Percentiles rank a stretch among this genome's conserved stretches.
Evolutionary conservation across 1,139 yeast species (phyloP).

Genomic region (Taphrina betulina): DNA sequence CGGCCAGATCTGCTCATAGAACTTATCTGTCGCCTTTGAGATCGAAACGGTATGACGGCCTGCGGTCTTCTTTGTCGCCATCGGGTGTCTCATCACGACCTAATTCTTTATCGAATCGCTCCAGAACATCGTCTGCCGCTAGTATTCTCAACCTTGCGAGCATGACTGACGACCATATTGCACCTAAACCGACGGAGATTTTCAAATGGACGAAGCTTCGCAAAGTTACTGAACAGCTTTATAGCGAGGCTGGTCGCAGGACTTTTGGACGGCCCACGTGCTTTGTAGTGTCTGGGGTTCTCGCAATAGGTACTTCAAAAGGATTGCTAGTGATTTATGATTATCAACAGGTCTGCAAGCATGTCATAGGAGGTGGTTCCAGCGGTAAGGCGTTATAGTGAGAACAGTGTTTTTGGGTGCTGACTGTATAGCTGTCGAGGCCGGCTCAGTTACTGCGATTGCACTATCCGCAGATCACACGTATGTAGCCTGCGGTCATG

Average conservation of each 20-base stretch:
- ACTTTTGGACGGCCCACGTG: slow-evolving; percentile 55
- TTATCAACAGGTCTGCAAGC: slow-evolving; percentile 57
- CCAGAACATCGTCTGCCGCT: slow-evolving; percentile 32
- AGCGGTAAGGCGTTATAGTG: slow-evolving; percentile 33
- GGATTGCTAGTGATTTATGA: slow-evolving; percentile 64
- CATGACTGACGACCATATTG: slow-evolving; percentile 29
- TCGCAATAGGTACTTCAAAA: slow-evolving; percentile 62
- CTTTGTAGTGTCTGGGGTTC: slow-evolving; percentile 53
- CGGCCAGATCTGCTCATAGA: slow-evolving; percentile 3
- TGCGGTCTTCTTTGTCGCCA: slow-evolving; percentile 38
- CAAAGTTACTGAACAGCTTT: slow-evolving; percentile 47
- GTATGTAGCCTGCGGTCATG: slow-evolving; percentile 52
- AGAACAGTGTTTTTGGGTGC: too few species aligned
- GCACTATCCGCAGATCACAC: slow-evolving; percentile 55
- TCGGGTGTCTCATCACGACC: slow-evolving; percentile 33
- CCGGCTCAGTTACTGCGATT: slow-evolving; percentile 52
- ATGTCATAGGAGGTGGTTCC: slow-evolving; percentile 46
- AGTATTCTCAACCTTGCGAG: slow-evolving; percentile 33
- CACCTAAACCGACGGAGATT: slow-evolving; percentile 41
- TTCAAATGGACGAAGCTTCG: slow-evolving; percentile 51
- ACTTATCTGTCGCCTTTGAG: slow-evolving; percentile 34
- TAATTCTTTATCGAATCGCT: slow-evolving; percentile 33
- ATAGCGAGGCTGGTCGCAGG: slow-evolving; percentile 46
- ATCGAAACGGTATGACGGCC: slow-evolving; percentile 34
- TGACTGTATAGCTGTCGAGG: slow-evolving; percentile 41